Evolutionary conservation across 306 rosid genomes (phyloP).

Genomic region (Senna tora): DNA sequence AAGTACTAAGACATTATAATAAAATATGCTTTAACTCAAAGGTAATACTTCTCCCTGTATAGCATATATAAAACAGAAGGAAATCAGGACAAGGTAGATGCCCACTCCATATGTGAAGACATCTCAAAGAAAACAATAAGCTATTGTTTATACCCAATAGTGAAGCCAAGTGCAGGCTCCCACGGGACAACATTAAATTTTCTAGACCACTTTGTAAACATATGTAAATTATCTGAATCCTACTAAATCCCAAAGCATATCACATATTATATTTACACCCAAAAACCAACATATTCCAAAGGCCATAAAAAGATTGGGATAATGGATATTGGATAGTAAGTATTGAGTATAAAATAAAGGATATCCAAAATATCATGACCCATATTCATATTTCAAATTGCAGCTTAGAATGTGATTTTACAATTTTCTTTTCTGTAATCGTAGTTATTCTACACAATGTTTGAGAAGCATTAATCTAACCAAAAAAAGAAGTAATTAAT

Average conservation of each 20-base stretch:
- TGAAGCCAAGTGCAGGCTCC: not conserved
- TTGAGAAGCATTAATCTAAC: not conserved
- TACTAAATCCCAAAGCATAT: not conserved
- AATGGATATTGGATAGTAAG: not conserved
- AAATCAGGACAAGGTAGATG: not conserved
- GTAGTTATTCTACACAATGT: not conserved
- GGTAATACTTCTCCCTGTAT: not conserved
- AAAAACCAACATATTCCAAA: not conserved
- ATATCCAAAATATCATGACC: not conserved
- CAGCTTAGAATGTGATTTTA: not conserved
- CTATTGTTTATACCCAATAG: not conserved
- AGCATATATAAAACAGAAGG: not conserved
- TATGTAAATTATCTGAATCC: not conserved
- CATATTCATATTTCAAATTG: slow-evolving; percentile 5
- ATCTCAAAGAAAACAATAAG: not conserved
- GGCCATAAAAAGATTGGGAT: not conserved
- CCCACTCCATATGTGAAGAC: not conserved
- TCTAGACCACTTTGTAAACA: not conserved
- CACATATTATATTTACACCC: not conserved
- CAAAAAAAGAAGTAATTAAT: not conserved
- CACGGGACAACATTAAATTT: not conserved
- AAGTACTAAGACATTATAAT: slow-evolving; percentile 1
- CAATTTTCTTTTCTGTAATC: not conserved
- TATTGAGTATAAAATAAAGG: not conserved
- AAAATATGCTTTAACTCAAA: not conserved